Evolutionary conservation across 2,329 filamentous ascomycete genomes (phyloP).

Genomic region (Epichloe scottii): DNA sequence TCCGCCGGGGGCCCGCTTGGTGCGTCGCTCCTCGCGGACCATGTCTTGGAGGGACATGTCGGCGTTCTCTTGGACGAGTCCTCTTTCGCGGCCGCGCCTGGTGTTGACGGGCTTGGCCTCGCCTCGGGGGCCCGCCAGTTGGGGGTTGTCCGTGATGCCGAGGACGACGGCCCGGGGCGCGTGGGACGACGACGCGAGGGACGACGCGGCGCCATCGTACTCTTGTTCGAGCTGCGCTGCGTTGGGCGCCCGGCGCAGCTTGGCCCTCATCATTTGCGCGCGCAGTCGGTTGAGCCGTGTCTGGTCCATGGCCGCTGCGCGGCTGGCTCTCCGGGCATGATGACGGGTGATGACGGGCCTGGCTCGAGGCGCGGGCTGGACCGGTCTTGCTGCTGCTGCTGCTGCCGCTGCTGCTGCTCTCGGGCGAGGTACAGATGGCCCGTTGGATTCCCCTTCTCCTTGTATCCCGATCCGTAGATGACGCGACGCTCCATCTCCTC

Average conservation of each 20-base stretch:
- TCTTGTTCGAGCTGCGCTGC: constrained; percentile 66
- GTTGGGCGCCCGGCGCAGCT: constrained; percentile 65
- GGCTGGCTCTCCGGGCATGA: constrained; percentile 39
- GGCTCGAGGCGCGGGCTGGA: constrained; percentile 1
- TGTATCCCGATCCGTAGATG: constrained; percentile 74
- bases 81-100: constrained; percentile 73
- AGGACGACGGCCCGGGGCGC: constrained; percentile 58
- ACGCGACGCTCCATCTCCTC: constrained; percentile 75
- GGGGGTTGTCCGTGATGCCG: constrained; percentile 76
- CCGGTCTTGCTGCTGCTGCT: not conserved
- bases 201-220: constrained; percentile 64
- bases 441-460: constrained; percentile 73
- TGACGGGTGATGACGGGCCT: constrained; percentile 38
- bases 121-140: constrained; percentile 59
- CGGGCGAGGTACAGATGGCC: constrained; percentile 78
- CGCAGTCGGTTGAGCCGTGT: constrained; percentile 80
- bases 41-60: constrained; percentile 97
- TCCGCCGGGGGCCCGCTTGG: constrained; percentile 61
- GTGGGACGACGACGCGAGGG: constrained; percentile 34
- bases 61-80: constrained; percentile 77
- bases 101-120: constrained; percentile 72
- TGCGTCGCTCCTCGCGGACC: constrained; percentile 86
- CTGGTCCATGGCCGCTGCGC: constrained; percentile 46
- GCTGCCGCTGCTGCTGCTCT: constrained; percentile 38
- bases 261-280: constrained; percentile 92